Evolutionary conservation across 2,329 filamentous ascomycete species (phyloP).

Genomic region (Microdochium paspali): DNA sequence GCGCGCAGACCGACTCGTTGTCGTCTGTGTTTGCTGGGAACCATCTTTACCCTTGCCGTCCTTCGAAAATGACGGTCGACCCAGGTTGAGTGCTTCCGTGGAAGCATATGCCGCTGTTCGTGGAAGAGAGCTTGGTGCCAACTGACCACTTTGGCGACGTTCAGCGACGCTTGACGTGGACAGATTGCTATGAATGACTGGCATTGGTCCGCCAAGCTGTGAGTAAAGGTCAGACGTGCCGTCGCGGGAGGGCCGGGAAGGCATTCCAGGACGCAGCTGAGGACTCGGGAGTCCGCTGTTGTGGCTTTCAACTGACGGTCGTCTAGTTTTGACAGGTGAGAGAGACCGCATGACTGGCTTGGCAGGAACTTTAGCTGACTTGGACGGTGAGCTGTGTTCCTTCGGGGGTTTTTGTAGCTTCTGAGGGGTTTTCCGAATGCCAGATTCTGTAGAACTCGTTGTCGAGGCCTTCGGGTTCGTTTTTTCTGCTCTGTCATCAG

Average conservation of each 20-base stretch:
- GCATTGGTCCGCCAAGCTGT: constrained; percentile 39
- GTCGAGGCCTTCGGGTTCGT: constrained; percentile 33
- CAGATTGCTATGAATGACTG: constrained; percentile 55
- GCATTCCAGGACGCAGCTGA: constrained; percentile 30
- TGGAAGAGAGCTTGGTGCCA: constrained; percentile 21
- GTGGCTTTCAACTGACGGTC: constrained; percentile 13
- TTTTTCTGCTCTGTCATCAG: constrained; percentile 34
- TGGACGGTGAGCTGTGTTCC: constrained; percentile 27
- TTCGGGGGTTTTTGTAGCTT: constrained; percentile 34
- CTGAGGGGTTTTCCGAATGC: constrained; percentile 52
- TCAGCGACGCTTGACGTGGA: constrained; percentile 38
- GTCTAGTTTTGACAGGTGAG: constrained; percentile 22
- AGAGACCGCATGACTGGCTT: constrained; percentile 18
- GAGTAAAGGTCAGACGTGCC: constrained; percentile 54
- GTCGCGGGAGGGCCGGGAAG: constrained; percentile 57
- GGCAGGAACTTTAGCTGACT: constrained; percentile 20
- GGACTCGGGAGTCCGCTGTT: constrained; percentile 16
- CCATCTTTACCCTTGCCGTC: background rate
- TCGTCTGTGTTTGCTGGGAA: constrained; percentile 12
- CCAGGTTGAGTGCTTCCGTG: background rate
- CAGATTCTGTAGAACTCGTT: constrained; percentile 48
- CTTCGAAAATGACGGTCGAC: background rate
- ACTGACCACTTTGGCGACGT: constrained; percentile 30
- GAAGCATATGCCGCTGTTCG: constrained; percentile 10
- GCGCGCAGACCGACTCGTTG: constrained; percentile 23